Base-by-base conservation (phyloP, 177 flowering plant species). In the Vitis hybrid region DNA sequence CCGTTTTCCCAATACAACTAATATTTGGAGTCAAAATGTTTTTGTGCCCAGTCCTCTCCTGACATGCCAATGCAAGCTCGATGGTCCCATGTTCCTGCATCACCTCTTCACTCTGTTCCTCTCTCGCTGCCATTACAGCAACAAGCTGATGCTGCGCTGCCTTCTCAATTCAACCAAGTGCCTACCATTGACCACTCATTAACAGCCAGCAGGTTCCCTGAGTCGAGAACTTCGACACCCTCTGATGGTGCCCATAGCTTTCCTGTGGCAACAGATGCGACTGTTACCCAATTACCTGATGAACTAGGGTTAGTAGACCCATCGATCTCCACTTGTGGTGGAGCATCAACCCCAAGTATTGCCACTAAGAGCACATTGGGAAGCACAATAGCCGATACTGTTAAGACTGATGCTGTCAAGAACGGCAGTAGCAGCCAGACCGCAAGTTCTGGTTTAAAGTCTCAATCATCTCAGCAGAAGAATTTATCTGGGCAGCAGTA, bases 21-120 rank as follows among this genome's bases (percentile, higher is more conserved):
- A 58, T 31, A 10, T 19, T 62, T 56, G 50, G 51, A 29, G 45
- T 39, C 45, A 39, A 39, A 39, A 66, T 20, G 39, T 70, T 45
- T 10, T 69, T 61, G 22, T 70, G 18, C 10, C 18, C 89, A 88
- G 93, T 74, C 93, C 53, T 79, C 96, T 58, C 66, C 84, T 13
- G 98, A 90, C 45, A 67, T 87, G 74, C 72, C 98, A 18, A 83
- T 82, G 56, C 93, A 86, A 75, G 82, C 87, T 75, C 84, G 84
- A 6, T 91, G 97, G 97, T 74, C 94, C 4, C 90, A 80, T 77
- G 77, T 90, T 65, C 83, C 93, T 66, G 75, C 88, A 52, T 55
- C 90, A 11, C 77, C 88, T 31, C 80, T 88, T 72, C 92, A 79
- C 62, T 68, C 94, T 14, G 76, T 84, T 53, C 82, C 90, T n/a